A percentile compares a stretch with the other conserved stretches of the same genome.
These are phyloP conservation scores for Raffaelea albimanens DNA, from an alignment of 2,329 filamentous ascomycete species.

Conservation along the genomic window DNA sequence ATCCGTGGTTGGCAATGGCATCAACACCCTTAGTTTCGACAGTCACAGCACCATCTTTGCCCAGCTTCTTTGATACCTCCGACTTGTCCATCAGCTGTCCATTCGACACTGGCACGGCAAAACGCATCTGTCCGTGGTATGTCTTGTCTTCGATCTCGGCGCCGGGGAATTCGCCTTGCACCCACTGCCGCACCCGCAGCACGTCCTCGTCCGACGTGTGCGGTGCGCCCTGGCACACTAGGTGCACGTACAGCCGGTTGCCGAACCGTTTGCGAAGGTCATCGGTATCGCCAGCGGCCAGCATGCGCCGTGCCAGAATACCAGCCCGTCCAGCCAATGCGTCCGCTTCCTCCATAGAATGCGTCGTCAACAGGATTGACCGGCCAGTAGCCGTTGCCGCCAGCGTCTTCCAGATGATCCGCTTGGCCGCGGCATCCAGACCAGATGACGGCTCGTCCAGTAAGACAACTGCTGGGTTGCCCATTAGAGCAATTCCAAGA, in stretches of 20 bases:
- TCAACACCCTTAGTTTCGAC: too few relatives aligned
- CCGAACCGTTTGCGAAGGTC: constrained; percentile 66
- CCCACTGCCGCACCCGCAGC: constrained; percentile 55
- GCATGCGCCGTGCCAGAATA: constrained; percentile 78
- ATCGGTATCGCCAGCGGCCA: constrained; percentile 71
- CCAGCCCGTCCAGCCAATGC: constrained; percentile 75
- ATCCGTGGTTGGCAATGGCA: too few relatives aligned
- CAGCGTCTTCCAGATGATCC: constrained; percentile 87
- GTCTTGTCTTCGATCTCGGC: constrained; percentile 63
- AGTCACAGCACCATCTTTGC: too few relatives aligned
- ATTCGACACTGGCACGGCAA: constrained; percentile 55
- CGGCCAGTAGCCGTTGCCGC: constrained; percentile 64
- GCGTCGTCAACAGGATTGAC: constrained; percentile 81
- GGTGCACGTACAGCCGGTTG: constrained; percentile 69
- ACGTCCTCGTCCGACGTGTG: constrained; percentile 63
- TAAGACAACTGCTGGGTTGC: constrained; percentile 77
- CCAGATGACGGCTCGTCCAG: constrained; percentile 85
- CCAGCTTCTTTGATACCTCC: constrained; percentile 12
- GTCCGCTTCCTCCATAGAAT: constrained; percentile 93
- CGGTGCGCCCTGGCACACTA: constrained; percentile 67
- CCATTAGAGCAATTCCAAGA: constrained; percentile 84
- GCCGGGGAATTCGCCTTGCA: constrained; percentile 48
- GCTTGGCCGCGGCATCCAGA: constrained; percentile 83
- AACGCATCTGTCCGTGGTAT: constrained; percentile 82
- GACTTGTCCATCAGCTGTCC: neutral